Evolutionary conservation across 2,329 filamentous ascomycete genomes (phyloP), one percentile per base, ranked within the genome.

Genomic region (Plenodomus tracheiphilus): DNA sequence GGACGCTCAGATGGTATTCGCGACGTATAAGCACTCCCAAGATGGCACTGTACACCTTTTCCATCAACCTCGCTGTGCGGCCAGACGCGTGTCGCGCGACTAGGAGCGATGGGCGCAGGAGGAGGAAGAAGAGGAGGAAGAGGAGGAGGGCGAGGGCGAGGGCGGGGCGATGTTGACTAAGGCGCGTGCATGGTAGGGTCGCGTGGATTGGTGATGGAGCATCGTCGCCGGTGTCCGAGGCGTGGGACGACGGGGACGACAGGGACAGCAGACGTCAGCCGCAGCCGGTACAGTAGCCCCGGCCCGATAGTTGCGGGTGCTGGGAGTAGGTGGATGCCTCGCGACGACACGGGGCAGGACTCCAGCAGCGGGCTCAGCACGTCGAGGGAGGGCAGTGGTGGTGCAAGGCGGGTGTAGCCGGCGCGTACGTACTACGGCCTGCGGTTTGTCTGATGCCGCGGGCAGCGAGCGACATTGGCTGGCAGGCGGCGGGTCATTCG

Each of bases 1-100:
- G 70, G 68, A 72, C 65, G 56, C 63, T 57, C 66, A 64, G 54
- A 58, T 72, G 70, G 60, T 71, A 70, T 53, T 66, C 61, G 58
- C 68, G 64, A 63, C 59, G 61, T 55, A 65, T 56, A 47, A 68
- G 61, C 61, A 69, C 58, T 64, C 68, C 68, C 45, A 58, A 57
- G 52, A 58, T 51, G 44, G 68, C 69, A 59, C 60, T 65, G 58
- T 59, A 61, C 58, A 66, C 50, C 65, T 69, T 68, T 66, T 55
- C 53, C 61, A 72, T 72, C 69, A 72, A 72, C 68, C 61, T 62
- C 53, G 51, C 59, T 50, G 54, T 50, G 47, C 40, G 44, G 38
- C 39, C 35, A 28, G 45, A 47, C 50, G 57, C 54, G 48, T 47
- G 40, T 16, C 41, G 49, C 54, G 53, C 51, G 54, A 51, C 55